Percentiles rank a stretch among this genome's conserved stretches.
These are phyloP conservation scores for Ogataea methylovora DNA, from an alignment of 805 yeast species.

Conservation along the genomic window DNA sequence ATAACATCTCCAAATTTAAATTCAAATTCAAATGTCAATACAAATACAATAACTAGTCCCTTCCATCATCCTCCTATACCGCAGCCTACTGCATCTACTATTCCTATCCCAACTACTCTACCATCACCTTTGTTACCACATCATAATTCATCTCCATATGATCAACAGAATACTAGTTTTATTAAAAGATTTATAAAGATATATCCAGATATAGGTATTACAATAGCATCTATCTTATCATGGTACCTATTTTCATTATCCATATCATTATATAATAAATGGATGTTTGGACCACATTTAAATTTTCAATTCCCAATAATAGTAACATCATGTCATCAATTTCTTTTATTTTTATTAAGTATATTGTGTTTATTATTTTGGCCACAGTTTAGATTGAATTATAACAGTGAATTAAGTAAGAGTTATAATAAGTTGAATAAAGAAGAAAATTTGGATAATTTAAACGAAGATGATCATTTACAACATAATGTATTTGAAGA, in stretches of 20 bases:
- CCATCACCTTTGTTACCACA: not conserved
- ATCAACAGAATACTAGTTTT: slow-evolving; percentile 1
- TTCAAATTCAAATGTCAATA: not conserved
- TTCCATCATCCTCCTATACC: not conserved
- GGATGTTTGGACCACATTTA: slow-evolving; percentile 90
- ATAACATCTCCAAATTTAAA: not conserved
- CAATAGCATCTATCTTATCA: slow-evolving; percentile 19
- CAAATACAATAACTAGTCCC: not conserved
- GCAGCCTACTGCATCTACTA: slow-evolving; percentile 5
- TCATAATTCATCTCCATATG: not conserved
- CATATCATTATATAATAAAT: slow-evolving; percentile 80
- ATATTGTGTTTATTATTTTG: slow-evolving; percentile 32
- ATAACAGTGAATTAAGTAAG: slow-evolving; percentile 1
- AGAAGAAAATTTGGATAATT: slow-evolving; percentile 3
- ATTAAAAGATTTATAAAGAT: slow-evolving; percentile 7
- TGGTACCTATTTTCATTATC: slow-evolving; percentile 70
- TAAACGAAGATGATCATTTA: slow-evolving; percentile 2
- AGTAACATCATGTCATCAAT: slow-evolving; percentile 80
- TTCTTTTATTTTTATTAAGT: slow-evolving; percentile 53
- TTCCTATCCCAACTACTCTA: slow-evolving; percentile 4
- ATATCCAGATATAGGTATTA: slow-evolving; percentile 21
- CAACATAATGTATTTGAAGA: slow-evolving; percentile 2
- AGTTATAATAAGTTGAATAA: not conserved
- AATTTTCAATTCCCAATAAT: slow-evolving; percentile 79
- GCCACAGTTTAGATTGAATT: slow-evolving; percentile 42